Conservation (phyloP, 2,329 filamentous ascomycete genomes). For the Lithohypha guttulata region DNA sequence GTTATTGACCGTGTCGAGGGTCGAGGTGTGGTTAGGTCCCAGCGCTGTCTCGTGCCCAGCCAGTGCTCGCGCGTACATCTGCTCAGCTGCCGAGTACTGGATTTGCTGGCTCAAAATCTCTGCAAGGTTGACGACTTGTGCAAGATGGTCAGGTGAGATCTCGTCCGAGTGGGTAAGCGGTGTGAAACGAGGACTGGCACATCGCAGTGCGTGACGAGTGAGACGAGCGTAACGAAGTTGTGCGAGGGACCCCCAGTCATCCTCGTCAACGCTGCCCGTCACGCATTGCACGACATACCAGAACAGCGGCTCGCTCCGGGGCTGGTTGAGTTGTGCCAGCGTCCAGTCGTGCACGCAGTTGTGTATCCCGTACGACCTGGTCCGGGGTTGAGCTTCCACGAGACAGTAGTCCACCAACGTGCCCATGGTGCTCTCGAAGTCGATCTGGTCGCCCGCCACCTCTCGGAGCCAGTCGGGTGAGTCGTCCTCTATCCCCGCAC, state of each 20-base stretch:
- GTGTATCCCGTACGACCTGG: conserved; percentile 13
- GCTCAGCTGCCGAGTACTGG: conserved; percentile 22
- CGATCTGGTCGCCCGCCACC: background rate
- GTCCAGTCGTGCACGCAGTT: conserved; percentile 18
- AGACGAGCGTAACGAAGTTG: background rate
- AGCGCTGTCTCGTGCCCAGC: conserved; percentile 17
- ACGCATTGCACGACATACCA: conserved; percentile 15
- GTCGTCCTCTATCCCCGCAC: conserved; percentile 6
- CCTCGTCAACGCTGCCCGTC: background rate
- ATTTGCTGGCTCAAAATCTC: background rate
- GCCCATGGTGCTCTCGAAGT: conserved; percentile 12
- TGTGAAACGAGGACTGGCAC: background rate
- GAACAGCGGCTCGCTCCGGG: conserved; percentile 5
- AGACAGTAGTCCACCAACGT: conserved; percentile 12
- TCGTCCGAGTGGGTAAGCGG: background rate
- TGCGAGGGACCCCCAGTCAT: background rate
- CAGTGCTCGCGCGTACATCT: conserved; percentile 22
- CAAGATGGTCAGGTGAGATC: background rate
- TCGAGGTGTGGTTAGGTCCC: conserved; percentile 21
- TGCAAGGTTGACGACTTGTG: background rate
- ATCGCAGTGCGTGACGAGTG: background rate
- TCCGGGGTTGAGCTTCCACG: conserved; percentile 9
- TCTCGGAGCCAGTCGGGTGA: conserved; percentile 19
- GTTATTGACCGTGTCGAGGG: conserved; percentile 22
- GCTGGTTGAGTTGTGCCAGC: conserved; percentile 11